Conservation (phyloP, 305 asterid species). For the Salvia sclarea region DNA sequence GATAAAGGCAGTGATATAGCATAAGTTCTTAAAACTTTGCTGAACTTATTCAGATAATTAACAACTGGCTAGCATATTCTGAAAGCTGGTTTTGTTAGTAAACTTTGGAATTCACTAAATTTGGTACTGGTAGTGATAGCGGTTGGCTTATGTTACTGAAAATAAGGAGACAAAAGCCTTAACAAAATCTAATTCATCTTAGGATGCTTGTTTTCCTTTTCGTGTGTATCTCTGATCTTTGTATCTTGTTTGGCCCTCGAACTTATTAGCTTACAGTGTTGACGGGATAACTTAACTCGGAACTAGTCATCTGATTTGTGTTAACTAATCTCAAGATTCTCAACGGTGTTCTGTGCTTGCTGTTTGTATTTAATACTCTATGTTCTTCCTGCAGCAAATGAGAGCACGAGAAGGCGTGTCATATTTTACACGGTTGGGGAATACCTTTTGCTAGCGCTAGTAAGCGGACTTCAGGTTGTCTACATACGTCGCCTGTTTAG, state of each 20-base stretch:
- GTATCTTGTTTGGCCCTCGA: too few relatives aligned
- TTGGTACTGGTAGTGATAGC: not conserved
- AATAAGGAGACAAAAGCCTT: not conserved
- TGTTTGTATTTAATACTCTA: not conserved
- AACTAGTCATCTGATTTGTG: not conserved
- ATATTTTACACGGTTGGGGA: constrained; percentile 83
- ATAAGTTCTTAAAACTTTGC: not conserved
- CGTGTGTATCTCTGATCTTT: too few relatives aligned
- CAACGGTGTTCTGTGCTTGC: not conserved
- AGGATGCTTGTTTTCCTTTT: not conserved
- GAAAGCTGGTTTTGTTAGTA: not conserved
- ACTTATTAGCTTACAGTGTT: too few relatives aligned
- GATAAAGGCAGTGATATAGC: not conserved
- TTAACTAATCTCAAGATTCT: not conserved
- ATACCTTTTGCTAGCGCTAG: constrained; percentile 72
- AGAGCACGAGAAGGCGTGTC: constrained; percentile 84
- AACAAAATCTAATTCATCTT: not conserved
- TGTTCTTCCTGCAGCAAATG: constrained; percentile 65
- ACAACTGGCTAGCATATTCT: not conserved
- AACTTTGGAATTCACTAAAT: not conserved
- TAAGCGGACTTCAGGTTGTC: constrained; percentile 77
- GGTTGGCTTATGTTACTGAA: not conserved
- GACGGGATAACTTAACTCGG: not conserved
- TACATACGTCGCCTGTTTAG: constrained; percentile 83
- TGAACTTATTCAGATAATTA: not conserved